A percentile compares a stretch with the other conserved stretches of the same genome.
These are phyloP conservation scores for Oxytropis ochrocephala DNA, from an alignment of 306 rosid genomes.

Conservation along the genomic window DNA sequence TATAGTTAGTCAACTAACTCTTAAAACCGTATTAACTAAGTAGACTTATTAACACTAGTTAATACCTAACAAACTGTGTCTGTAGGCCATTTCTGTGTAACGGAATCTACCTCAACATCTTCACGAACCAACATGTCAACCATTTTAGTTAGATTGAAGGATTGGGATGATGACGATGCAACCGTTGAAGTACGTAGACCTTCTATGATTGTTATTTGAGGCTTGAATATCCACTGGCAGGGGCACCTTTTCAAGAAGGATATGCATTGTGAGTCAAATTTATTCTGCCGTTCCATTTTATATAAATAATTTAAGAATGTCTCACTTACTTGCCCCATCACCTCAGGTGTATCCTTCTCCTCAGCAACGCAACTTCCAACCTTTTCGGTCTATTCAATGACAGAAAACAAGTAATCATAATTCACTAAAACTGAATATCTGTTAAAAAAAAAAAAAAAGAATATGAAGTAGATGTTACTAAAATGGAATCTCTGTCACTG, in stretches of 20 bases:
- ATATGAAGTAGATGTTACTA: too few species aligned
- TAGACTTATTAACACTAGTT: too few species aligned
- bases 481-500: too few species aligned
- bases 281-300: background rate
- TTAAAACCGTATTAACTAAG: too few species aligned
- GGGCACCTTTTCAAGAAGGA: background rate
- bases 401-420: background rate
- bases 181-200: background rate
- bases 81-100: too few species aligned
- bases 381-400: background rate
- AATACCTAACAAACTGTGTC: too few species aligned
- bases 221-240: background rate
- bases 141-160: background rate
- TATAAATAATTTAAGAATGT: background rate
- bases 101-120: background rate
- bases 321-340: background rate
- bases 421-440: too few species aligned
- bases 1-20: too few species aligned
- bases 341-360: background rate
- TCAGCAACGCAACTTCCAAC: background rate
- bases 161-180: background rate
- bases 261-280: background rate
- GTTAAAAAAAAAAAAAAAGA: too few species aligned
- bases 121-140: background rate
- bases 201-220: background rate